Evolutionary conservation across 1,139 yeast species (phyloP).

Genomic region (Candida labiduridarum): DNA sequence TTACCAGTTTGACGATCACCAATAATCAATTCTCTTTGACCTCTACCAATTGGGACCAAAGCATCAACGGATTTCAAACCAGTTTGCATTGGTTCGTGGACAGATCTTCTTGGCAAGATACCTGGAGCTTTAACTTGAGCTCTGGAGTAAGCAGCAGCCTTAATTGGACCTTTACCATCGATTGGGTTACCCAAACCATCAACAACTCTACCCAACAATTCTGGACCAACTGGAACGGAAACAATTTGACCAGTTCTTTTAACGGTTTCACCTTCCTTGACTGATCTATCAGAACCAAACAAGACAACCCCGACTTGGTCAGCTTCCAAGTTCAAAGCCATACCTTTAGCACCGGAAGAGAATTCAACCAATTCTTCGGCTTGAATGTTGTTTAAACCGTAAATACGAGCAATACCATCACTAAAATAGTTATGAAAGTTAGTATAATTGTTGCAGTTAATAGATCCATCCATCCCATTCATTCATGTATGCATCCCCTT

Average conservation of each 20-base stretch:
- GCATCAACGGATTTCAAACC: constrained; percentile 99
- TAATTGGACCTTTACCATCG: constrained; percentile 99
- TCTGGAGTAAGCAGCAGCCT: constrained; percentile 82
- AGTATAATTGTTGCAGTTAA: constrained; percentile 18
- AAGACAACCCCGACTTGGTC: constrained; percentile 99
- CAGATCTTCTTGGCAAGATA: constrained; percentile 98
- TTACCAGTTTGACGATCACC: constrained; percentile 99
- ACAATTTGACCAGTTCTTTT: constrained; percentile 99
- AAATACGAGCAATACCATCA: constrained; percentile 99
- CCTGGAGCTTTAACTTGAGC: constrained; percentile 99
- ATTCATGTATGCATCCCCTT: neutral
- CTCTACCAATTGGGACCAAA: constrained; percentile 99
- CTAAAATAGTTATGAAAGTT: constrained; percentile 41
- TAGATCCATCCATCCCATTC: neutral
- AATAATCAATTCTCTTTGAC: constrained; percentile 99
- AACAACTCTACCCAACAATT: constrained; percentile 97
- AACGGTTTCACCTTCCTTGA: constrained; percentile 99
- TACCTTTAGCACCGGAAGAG: constrained; percentile 99
- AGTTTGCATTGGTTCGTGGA: constrained; percentile 99
- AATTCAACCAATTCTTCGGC: constrained; percentile 99
- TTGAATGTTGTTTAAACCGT: constrained; percentile 99
- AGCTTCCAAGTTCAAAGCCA: constrained; percentile 99
- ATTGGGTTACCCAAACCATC: constrained; percentile 99
- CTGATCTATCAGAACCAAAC: constrained; percentile 98
- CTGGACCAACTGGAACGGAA: constrained; percentile 99